These are phyloP conservation scores for Hanseniaspora vineae DNA, from an alignment of 805 yeast species.

Conservation along the genomic window DNA sequence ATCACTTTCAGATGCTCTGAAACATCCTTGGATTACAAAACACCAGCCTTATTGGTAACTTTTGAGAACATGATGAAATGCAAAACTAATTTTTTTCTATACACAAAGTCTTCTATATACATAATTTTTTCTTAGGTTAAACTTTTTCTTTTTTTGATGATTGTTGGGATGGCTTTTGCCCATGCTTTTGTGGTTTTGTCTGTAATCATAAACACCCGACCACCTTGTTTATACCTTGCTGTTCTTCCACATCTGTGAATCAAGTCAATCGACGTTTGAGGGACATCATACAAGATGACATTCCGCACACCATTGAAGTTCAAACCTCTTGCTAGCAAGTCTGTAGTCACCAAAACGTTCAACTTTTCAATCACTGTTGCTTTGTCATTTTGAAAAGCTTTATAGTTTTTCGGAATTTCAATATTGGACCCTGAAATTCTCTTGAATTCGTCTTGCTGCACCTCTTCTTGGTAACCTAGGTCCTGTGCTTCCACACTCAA, in stretches of 20 bases:
- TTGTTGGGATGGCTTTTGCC: constrained; percentile 69
- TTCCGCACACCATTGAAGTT: constrained; percentile 75
- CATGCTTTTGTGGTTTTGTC: constrained; percentile 58
- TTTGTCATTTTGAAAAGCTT: not conserved
- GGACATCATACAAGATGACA: constrained; percentile 75
- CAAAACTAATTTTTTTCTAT: no score
- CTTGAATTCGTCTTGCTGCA: not conserved
- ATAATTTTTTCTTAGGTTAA: constrained; percentile 12
- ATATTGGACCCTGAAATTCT: constrained; percentile 26
- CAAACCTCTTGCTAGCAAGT: constrained; percentile 78
- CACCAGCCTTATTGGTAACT: not conserved
- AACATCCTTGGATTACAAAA: constrained; percentile 68
- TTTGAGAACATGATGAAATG: no score
- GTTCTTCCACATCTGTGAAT: constrained; percentile 91
- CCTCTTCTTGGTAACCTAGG: not conserved
- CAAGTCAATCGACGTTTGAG: constrained; percentile 71
- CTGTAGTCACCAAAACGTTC: constrained; percentile 76
- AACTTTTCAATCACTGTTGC: constrained; percentile 21
- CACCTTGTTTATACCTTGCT: constrained; percentile 72
- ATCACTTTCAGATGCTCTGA: constrained; percentile 44
- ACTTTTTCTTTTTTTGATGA: constrained; percentile 38
- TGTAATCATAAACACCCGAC: constrained; percentile 73
- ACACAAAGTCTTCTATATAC: constrained; percentile 1
- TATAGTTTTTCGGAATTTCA: constrained; percentile 9
- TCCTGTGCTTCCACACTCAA: constrained; percentile 7